These are phyloP conservation scores for Calonectria pseudoreteaudii DNA, from an alignment of 2,329 filamentous ascomycete species.

Conservation along the genomic window DNA sequence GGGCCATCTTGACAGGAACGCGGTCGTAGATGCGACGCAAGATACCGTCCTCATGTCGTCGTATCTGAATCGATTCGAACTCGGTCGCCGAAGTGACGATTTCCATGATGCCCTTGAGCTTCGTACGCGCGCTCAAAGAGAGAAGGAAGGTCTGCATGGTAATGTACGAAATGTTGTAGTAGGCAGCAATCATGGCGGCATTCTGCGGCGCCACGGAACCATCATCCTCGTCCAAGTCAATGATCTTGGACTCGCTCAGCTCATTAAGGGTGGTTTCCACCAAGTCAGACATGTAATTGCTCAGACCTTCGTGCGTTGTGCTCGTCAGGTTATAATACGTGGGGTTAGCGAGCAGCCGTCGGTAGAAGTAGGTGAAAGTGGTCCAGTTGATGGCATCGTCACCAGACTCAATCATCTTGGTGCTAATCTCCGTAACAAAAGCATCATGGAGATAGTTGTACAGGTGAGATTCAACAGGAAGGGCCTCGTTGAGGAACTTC, in stretches of 20 bases:
- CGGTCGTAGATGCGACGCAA: constrained; percentile 94
- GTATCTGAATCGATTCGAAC: constrained; percentile 94
- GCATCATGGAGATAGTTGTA: constrained; percentile 94
- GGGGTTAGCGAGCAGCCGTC: constrained; percentile 91
- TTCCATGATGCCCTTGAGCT: constrained; percentile 96
- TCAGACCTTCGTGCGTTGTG: constrained; percentile 92
- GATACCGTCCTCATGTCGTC: constrained; percentile 89
- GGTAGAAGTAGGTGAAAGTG: constrained; percentile 98
- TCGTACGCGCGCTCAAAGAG: constrained; percentile 88
- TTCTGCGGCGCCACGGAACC: constrained; percentile 91
- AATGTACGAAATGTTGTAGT: constrained; percentile 99
- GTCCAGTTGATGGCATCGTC: constrained; percentile 99
- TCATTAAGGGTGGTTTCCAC: constrained; percentile 95
- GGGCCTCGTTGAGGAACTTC: constrained; percentile 96
- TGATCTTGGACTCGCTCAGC: constrained; percentile 91
- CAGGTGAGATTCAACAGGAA: constrained; percentile 94
- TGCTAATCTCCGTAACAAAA: constrained; percentile 97
- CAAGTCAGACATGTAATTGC: constrained; percentile 91
- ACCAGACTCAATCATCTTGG: constrained; percentile 92
- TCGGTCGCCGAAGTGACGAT: constrained; percentile 97
- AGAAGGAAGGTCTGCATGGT: constrained; percentile 99
- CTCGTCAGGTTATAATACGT: constrained; percentile 94
- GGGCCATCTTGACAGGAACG: constrained; percentile 93
- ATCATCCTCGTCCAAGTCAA: constrained; percentile 95
- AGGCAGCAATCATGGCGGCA: constrained; percentile 96